Base-by-base conservation (phyloP, 805 yeast species). In the Candida tammaniensis region DNA sequence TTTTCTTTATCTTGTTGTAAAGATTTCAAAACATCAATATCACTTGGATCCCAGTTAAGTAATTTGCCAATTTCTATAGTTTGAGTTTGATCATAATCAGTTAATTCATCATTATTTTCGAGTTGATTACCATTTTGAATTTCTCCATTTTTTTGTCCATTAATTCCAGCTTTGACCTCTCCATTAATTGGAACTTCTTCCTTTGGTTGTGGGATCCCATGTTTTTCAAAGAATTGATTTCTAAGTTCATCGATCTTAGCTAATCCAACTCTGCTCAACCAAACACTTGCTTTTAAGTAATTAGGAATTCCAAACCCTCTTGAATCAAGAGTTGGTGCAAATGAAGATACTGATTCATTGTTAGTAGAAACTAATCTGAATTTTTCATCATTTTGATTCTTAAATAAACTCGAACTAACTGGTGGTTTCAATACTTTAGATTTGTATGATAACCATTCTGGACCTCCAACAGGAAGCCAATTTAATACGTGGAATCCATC, bases 401-500 rank as follows among this genome's bases (percentile, higher is more conserved):
- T 52, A 20, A 54, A 51, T 36, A 61, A 52, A 3, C 48, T 57
- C 3, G 67, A 53, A 23, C 40, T 43, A 27, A 57, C 35, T 0
- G 55, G 54, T n/a, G 68, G 59, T 30, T 44, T 47, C 26, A 46
- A 36, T 3, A 33, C 18, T 13, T 37, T 49, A 9, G 54, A 45
- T 20, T 52, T 59, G 36, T 67, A 67, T 13, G 45, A 50, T 35
- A 67, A 49, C 73, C 73, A 67, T 21, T 58, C 60, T n/a, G 72
- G 71, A 7, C 61, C 52, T 9, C 59, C 59, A 17, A 67, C 55
- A 10, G 70, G 66, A 32, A 65, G 67, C 73, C 73, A 67, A 31
- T 61, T 65, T 4, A 71, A 69, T 39, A 64, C 68, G 48, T 65
- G 62, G 47, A 64, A 67, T 34, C 61, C 61, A 29, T 59, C 62